phyloP scores from a whole-genome alignment of 169 alveolate genomes.

The Plasmodium vivax region DNA sequence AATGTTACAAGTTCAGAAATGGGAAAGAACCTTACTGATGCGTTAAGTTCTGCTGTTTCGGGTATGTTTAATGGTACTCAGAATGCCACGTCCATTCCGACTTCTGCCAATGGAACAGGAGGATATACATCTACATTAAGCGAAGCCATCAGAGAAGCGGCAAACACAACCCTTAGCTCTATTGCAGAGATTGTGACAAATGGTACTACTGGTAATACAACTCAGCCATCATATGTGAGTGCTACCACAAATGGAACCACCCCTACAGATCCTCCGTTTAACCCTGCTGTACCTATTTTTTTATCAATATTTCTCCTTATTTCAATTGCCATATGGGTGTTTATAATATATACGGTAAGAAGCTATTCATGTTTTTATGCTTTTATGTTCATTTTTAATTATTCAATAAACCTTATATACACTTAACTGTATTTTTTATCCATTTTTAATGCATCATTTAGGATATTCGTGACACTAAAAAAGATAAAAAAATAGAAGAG shows the following conservation, averaged over 20 bases:
- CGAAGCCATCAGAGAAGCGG: background rate
- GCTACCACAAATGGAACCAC: background rate
- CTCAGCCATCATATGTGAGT: background rate
- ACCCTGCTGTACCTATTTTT: background rate
- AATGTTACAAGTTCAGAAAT: background rate
- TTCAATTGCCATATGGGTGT: background rate
- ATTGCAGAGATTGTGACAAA: background rate
- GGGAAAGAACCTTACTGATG: background rate
- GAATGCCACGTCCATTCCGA: background rate
- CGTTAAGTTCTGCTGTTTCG: background rate
- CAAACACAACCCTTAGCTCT: background rate
- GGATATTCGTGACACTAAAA: background rate
- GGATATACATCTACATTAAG: background rate
- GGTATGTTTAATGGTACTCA: background rate
- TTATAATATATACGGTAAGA: background rate
- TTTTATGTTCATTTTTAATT: background rate
- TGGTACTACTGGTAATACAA: background rate
- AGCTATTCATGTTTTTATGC: background rate
- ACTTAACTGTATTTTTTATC: background rate
- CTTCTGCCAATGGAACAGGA: background rate
- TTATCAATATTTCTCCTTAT: background rate
- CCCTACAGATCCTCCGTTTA: background rate
- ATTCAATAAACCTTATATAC: background rate
- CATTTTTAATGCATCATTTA: conserved; percentile 2
- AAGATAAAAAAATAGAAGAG: background rate